Base-by-base conservation (phyloP, 768 basidiomycete species). In the Cystofilobasidium macerans region DNA sequence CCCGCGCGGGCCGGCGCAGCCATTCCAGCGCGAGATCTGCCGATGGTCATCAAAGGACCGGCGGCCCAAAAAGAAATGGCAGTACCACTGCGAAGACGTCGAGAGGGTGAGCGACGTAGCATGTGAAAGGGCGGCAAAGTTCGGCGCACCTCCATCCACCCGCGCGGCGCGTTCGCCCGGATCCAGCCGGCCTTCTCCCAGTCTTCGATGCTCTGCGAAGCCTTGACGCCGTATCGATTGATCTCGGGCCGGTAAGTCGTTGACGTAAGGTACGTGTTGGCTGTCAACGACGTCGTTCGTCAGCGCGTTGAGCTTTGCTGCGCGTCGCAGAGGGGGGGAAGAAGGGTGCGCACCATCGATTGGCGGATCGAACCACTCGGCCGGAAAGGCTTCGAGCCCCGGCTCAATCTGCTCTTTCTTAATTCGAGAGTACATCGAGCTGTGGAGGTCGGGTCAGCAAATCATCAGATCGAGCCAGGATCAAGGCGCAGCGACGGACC, bases 141-240 rank as follows among this genome's bases (percentile, higher is more conserved):
- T 24, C 1, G 40, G 30, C 59, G 38, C 36, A 67, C 65, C 65
- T 67, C 57, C 16, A 63, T 35, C 70, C 70, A 71, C 1, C 70
- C 70, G 35, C 70, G 57, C 7, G 70, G 70, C 30, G 69, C 70
- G 38, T 70, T 66, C 14, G 43, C 18, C 13, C 54, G 32, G 35
- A 69, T 66, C 70, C 70, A 71, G 1, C 70, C 69, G 0, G 59
- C 56, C 35, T 68, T 68, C 58, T 71, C 70, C 69, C 69, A 69
- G 24, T 71, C 70, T 36, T 69, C 62, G 48, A 71, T 65, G 32
- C 40, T 48, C 64, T 71, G 70, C 8, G 63, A 65, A 9, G 70
- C 70, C 45, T 71, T 71, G 48, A 69, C 67, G 28, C 67, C 61
- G 60, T 71, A 71, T 47, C 38, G 18, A 61, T 71, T 71, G 14